Evolutionary conservation across 495 filamentous ascomycete species (phyloP), one percentile per base, ranked within the genome.

Genomic region (Terfezia claveryi): DNA sequence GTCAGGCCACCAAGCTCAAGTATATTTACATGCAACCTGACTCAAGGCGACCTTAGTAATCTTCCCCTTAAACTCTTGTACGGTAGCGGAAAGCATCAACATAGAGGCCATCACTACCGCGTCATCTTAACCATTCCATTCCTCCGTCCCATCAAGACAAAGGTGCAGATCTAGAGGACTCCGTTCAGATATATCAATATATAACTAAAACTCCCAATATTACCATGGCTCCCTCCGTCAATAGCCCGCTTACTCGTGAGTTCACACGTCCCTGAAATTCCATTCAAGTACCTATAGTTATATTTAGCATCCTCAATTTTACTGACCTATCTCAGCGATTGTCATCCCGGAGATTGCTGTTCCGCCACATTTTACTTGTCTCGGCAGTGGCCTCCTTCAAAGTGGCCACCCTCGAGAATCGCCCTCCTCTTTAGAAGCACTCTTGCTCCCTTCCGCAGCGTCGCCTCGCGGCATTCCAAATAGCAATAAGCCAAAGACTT

Each of bases 341-440:
- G 58, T 61, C 10, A 60, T 61, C 37, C 38, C 58, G 2, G 32
- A 57, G 0, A 2, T 53, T 37, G 49, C 37, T 3, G 11, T 61
- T 36, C 36, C 58, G 0, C 59, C 59, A 1, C 46, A 61, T 51
- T 61, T 61, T 44, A 61, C 50, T 23, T 60, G 57, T 6, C 53
- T 60, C 36, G 59, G 59, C 8, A 16, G 32, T 0, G 59, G 59
- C 50, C 59, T 61, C 27, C 59, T 61, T 10, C 23, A 57, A 17
- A 46, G 14, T 20, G 38, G 57, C 0, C 49, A 61, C 50, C 16
- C 59, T 14, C 59, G 59, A 27, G 59, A 61, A 17, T 6, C 49
- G 4, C 23, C 55, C 4, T 56, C 56, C 16, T 68, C 51, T 10
- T 64, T 62, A 10, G 61, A 57, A 36, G 38, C 53, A 23, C 60